phyloP scores from a whole-genome alignment of 169 alveolate species.

The Cryptosporidium meleagridis region DNA sequence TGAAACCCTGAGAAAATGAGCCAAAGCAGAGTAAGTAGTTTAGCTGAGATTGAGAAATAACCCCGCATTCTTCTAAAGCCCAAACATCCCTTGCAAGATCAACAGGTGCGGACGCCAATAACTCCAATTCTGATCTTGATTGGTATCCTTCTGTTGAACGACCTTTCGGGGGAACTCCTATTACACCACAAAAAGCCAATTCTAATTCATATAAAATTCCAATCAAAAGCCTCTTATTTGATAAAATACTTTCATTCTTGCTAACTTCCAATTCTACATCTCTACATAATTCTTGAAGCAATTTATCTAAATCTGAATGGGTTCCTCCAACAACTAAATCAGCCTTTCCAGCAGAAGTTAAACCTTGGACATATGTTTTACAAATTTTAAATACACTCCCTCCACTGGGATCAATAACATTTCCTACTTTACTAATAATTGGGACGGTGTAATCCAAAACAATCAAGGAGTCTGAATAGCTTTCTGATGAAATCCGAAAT shows the following conservation, averaged over 20 bases:
- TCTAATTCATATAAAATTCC: slow-evolving; percentile 40
- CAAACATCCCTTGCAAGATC: slow-evolving; percentile 34
- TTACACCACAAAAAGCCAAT: slow-evolving; percentile 37
- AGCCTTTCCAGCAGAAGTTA: slow-evolving; percentile 14
- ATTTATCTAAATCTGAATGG: slow-evolving; percentile 4
- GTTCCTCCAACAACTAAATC: slow-evolving; percentile 51
- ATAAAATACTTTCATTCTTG: slow-evolving; percentile 56
- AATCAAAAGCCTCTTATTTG: slow-evolving; percentile 39
- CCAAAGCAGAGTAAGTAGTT: slow-evolving; percentile 56
- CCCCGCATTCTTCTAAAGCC: slow-evolving; percentile 62
- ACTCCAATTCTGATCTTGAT: slow-evolving; percentile 28
- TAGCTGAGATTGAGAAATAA: slow-evolving; percentile 2
- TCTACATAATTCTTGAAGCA: slow-evolving; percentile 40
- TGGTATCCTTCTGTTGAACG: slow-evolving; percentile 17
- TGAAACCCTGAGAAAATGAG: slow-evolving; percentile 46
- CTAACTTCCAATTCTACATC: slow-evolving; percentile 30
- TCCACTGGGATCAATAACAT: slow-evolving; percentile 31
- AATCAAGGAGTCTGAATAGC: slow-evolving; percentile 21
- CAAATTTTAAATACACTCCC: slow-evolving; percentile 17
- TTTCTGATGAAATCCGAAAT: slow-evolving; percentile 19
- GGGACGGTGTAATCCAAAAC: slow-evolving; percentile 30
- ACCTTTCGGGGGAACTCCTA: slow-evolving; percentile 49
- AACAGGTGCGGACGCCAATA: slow-evolving; percentile 10
- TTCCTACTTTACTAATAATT: not conserved
- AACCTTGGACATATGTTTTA: slow-evolving; percentile 7